Base-by-base conservation (phyloP, 192 early-diverging fungal genomes). In the Entomortierella parvispora region DNA sequence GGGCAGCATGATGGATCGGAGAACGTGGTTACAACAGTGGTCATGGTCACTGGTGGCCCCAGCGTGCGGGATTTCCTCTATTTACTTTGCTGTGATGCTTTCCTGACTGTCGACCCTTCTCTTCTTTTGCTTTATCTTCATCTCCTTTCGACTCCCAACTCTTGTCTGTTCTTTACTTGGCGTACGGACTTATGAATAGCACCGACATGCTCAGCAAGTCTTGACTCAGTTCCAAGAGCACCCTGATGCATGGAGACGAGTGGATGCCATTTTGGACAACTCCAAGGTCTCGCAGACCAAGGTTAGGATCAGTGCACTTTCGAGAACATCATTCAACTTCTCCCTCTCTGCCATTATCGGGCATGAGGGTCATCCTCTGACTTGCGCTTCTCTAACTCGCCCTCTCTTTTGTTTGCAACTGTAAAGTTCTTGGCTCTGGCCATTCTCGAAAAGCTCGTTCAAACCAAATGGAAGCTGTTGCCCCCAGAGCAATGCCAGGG, bases 401-500 rank as follows among this genome's bases (percentile, higher is more conserved):
- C 12, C 37, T 12, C 37, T 12, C 37, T 9, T 40, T 12, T 9
- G 5, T 40, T 40, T 40, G 37, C 31, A 20, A n/a, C n/a, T n/a
- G n/a, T 43, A 31, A 56, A 97, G 95, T 96, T 90, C 71, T 89
- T 99, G 80, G 98, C 95, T 57, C 87, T 99, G 53, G 89, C 91
- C 64, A 92, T 99, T 44, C 83, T 99, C 51, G 98, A 98, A 78
- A 93, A 92, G 75, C 88, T 98, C 29, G 93, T 99, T 79, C 94
- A 96, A 81, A 96, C 94, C 37, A 90, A 94, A 83, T 99, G 98
- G 98, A 99, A 99, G 83, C 92, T 94, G 22, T 85, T 99, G 52
- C 94, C 92, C 23, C 83, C 80, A 26, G 92, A 91, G 45, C 90
- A 96, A 69, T 89, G 95, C 70, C 86, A 90, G 52, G 92, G 93